Conservation (phyloP, 2,329 filamentous ascomycete species). For the Gaeumannomyces tritici region DNA sequence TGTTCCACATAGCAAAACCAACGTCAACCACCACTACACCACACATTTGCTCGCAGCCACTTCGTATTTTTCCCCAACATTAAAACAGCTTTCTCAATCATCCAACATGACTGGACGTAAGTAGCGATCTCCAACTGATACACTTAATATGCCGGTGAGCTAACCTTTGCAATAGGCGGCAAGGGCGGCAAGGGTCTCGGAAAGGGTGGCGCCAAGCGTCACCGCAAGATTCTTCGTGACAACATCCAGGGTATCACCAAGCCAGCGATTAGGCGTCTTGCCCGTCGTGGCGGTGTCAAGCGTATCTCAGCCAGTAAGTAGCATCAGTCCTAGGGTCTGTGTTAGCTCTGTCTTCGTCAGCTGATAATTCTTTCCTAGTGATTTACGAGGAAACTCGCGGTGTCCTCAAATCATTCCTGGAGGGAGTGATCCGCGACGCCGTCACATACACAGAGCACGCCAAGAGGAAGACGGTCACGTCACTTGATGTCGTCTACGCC, state of each 20-base stretch:
- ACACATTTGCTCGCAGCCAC: neutral
- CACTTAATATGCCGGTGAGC: neutral
- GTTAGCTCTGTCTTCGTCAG: neutral
- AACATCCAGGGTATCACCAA: slow-evolving; percentile 99
- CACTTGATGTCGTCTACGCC: slow-evolving; percentile 57
- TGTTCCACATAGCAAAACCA: too few relatives aligned
- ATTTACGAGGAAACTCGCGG: slow-evolving; percentile 73
- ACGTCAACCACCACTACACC: too few relatives aligned
- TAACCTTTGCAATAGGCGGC: slow-evolving; percentile 48
- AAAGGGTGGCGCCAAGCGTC: slow-evolving; percentile 97
- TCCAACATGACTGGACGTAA: slow-evolving; percentile 26
- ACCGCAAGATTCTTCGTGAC: slow-evolving; percentile 98
- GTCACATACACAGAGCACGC: slow-evolving; percentile 74
- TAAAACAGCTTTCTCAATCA: neutral
- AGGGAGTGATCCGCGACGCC: slow-evolving; percentile 66
- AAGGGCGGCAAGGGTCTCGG: slow-evolving; percentile 97
- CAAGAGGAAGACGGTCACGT: slow-evolving; percentile 72
- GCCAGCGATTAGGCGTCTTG: slow-evolving; percentile 96
- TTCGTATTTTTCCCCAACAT: neutral
- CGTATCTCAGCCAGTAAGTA: slow-evolving; percentile 90
- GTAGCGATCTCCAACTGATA: slow-evolving; percentile 7
- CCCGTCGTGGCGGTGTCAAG: slow-evolving; percentile 99
- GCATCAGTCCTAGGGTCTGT: too few relatives aligned
- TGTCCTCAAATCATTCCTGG: slow-evolving; percentile 71
- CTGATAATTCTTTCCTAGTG: slow-evolving; percentile 30